Evolutionary conservation across 257 asterid species (phyloP).

Genomic region (Forsythia viridissima): DNA sequence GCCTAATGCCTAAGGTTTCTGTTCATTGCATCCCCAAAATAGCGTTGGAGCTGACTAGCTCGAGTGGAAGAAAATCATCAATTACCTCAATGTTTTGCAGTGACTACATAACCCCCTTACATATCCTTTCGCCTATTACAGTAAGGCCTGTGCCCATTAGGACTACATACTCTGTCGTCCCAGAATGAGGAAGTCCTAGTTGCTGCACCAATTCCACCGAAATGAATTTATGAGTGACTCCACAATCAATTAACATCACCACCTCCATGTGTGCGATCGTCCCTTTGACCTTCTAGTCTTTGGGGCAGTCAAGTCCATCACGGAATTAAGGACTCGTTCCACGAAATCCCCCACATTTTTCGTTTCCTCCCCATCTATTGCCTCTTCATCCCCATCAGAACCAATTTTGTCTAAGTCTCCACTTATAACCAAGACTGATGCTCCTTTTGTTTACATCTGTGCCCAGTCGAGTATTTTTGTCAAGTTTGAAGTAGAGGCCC

Average conservation of each 20-base stretch:
- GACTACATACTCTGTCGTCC: not conserved
- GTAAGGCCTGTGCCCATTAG: not conserved
- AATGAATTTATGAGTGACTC: not conserved
- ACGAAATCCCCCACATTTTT: not conserved
- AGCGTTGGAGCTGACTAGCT: not conserved
- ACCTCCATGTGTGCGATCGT: not conserved
- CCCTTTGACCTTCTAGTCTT: not conserved
- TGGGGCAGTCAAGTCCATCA: not conserved
- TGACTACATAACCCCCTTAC: not conserved
- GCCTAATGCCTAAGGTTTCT: not conserved
- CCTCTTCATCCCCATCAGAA: not conserved
- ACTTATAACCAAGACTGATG: not conserved
- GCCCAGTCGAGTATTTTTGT: not conserved
- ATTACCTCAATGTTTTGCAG: not conserved
- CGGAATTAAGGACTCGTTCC: not conserved
- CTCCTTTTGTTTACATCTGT: not conserved
- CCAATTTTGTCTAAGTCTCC: not conserved
- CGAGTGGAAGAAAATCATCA: not conserved
- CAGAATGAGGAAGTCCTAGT: not conserved
- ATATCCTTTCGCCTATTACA: not conserved
- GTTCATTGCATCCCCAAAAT: not conserved
- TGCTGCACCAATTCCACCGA: not conserved
- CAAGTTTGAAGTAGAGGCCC: not conserved
- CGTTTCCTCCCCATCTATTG: not conserved
- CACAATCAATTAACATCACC: not conserved